phyloP scores from a whole-genome alignment of 1,284 basidiomycete genomes.

The Cerioporus squamosus region DNA sequence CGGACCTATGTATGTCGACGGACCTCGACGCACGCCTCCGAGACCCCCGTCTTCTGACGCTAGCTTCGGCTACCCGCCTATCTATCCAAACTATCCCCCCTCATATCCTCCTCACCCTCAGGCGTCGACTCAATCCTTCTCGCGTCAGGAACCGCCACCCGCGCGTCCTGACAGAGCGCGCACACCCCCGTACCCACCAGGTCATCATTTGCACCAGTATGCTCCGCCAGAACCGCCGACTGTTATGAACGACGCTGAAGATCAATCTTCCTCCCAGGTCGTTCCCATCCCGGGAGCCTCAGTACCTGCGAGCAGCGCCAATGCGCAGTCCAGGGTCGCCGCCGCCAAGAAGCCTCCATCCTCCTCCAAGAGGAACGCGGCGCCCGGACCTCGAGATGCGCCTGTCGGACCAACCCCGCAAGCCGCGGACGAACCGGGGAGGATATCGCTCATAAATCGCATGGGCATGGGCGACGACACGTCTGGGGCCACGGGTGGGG shows the following conservation, averaged over 20 bases:
- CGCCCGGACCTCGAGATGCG: conserved; percentile 12
- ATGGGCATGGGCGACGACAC: too few species aligned
- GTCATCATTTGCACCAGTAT: conserved; percentile 9
- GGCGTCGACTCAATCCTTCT: neutral
- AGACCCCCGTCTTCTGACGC: neutral
- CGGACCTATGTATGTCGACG: neutral
- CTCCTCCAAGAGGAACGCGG: neutral
- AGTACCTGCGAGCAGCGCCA: neutral
- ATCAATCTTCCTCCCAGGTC: conserved; percentile 11
- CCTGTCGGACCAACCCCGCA: neutral
- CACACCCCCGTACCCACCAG: neutral
- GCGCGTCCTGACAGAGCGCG: neutral
- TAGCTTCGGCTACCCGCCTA: too few species aligned
- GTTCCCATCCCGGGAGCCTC: neutral
- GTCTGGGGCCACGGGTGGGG: too few species aligned
- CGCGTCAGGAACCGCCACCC: neutral
- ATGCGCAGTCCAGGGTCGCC: neutral
- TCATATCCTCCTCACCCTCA: too few species aligned
- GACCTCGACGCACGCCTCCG: neutral
- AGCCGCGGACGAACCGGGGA: too few species aligned
- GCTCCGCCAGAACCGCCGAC: conserved; percentile 7
- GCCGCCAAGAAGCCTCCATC: neutral
- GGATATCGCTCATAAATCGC: too few species aligned
- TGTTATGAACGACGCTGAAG: conserved; percentile 10
- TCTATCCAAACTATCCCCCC: too few species aligned